Evolutionary conservation across 2,329 filamentous ascomycete species (phyloP).

Genomic region (Scytalidium lignicola): DNA sequence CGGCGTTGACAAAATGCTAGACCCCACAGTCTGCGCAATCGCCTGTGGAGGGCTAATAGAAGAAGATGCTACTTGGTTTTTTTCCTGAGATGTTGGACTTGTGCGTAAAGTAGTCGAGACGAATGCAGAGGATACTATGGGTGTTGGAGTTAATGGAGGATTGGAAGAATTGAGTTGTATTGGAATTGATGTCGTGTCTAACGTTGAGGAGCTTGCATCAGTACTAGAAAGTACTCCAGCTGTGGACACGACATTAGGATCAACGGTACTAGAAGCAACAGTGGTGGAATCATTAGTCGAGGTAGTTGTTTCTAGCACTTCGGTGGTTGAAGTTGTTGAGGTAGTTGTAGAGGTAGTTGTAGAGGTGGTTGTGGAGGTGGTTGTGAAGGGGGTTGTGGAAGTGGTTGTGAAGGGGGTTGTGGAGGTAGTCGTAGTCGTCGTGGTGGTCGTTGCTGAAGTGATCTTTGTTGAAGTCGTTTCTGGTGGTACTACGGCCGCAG

Average conservation of each 20-base stretch:
- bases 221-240: background rate
- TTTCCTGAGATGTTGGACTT: conserved; percentile 1
- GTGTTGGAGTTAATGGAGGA: background rate
- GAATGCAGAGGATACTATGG: background rate
- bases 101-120: background rate
- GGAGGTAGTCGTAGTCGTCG: conserved; percentile 1
- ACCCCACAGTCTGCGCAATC: background rate
- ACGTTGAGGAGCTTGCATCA: background rate
- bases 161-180: background rate
- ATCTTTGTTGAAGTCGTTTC: conserved; percentile 15
- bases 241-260: background rate
- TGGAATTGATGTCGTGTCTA: background rate
- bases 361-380: conserved; percentile 4
- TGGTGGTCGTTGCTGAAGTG: conserved; percentile 7
- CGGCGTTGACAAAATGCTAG: background rate
- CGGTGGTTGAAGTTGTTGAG: conserved; percentile 1
- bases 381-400: background rate
- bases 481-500: conserved; percentile 8
- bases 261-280: background rate
- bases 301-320: conserved; percentile 1
- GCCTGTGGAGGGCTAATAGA: conserved; percentile 2
- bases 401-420: conserved; percentile 5
- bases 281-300: background rate
- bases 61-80: background rate
- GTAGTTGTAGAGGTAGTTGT: conserved; percentile 3